These are phyloP conservation scores for Ceratocystiopsis brevicomis DNA, from an alignment of 2,329 filamentous ascomycete genomes.

Conservation along the genomic window DNA sequence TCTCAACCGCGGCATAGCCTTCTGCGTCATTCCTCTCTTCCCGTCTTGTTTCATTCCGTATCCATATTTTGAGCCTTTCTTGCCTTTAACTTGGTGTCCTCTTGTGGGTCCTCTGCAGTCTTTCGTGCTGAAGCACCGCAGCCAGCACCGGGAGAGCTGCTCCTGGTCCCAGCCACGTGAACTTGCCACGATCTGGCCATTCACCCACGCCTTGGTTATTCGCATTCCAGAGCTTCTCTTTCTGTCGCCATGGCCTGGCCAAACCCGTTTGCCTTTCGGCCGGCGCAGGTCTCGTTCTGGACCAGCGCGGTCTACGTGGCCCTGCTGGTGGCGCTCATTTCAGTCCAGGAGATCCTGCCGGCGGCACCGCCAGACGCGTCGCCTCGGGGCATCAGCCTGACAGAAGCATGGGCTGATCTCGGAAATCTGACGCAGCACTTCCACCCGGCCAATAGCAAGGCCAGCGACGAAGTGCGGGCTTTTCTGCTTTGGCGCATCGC, in stretches of 20 bases:
- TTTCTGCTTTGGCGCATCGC: conserved; percentile 58
- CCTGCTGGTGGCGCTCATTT: conserved; percentile 51
- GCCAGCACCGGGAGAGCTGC: too few species aligned
- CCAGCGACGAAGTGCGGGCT: conserved; percentile 61
- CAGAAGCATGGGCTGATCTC: conserved; percentile 73
- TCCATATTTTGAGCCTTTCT: too few species aligned
- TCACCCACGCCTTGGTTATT: too few species aligned
- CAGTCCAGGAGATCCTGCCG: conserved; percentile 61
- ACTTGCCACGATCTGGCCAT: too few species aligned
- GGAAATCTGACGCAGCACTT: conserved; percentile 53
- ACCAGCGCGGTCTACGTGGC: conserved; percentile 59
- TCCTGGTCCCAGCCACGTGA: too few species aligned
- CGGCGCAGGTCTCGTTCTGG: conserved; percentile 65
- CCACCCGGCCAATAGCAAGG: conserved; percentile 75
- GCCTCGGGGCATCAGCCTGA: conserved; percentile 54
- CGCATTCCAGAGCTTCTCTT: too few species aligned
- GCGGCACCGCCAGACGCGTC: conserved; percentile 32
- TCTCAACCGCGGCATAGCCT: too few species aligned
- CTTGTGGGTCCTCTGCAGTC: too few species aligned
- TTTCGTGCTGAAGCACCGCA: too few species aligned
- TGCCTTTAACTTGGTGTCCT: too few species aligned
- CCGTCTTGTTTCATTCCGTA: too few species aligned
- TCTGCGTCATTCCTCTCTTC: too few species aligned
- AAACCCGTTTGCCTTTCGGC: conserved; percentile 58
- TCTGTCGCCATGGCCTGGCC: conserved; percentile 3